Evolutionary conservation across 108 stramenopile genomes (phyloP).

Genomic region (Cyclotella distinguenda): DNA sequence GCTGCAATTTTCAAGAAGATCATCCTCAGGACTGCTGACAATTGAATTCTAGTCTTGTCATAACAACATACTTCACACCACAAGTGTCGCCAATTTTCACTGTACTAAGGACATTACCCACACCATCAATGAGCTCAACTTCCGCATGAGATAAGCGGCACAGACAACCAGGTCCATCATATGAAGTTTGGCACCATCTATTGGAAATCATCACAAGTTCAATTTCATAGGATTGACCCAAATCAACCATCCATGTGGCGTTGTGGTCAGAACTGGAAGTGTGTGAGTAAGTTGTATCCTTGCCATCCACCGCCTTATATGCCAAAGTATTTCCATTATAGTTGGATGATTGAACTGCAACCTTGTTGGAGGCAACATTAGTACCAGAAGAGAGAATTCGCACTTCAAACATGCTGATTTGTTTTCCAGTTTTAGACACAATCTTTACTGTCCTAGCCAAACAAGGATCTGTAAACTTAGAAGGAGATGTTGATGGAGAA

Average conservation of each 20-base stretch:
- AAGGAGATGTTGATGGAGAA: too few species aligned
- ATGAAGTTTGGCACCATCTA: neutral
- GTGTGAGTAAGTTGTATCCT: neutral
- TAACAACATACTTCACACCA: too few species aligned
- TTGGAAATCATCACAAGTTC: neutral
- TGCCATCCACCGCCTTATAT: neutral
- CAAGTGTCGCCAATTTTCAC: neutral
- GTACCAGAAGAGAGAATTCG: neutral
- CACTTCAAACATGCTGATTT: neutral
- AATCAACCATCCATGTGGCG: neutral
- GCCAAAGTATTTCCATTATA: neutral
- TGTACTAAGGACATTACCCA: neutral
- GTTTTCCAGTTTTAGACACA: neutral
- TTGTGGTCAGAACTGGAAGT: neutral
- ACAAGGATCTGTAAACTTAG: too few species aligned
- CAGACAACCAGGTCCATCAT: neutral
- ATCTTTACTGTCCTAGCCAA: neutral
- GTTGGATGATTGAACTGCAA: neutral
- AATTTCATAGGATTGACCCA: neutral
- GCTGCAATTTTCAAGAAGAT: too few species aligned
- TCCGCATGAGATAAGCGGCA: slow-evolving; percentile 3
- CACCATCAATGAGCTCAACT: neutral
- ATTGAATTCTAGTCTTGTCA: too few species aligned
- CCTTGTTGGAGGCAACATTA: neutral
- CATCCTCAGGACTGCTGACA: too few species aligned